phyloP scores from a whole-genome alignment of 805 yeast genomes.

The Kuraishia capsulata region DNA sequence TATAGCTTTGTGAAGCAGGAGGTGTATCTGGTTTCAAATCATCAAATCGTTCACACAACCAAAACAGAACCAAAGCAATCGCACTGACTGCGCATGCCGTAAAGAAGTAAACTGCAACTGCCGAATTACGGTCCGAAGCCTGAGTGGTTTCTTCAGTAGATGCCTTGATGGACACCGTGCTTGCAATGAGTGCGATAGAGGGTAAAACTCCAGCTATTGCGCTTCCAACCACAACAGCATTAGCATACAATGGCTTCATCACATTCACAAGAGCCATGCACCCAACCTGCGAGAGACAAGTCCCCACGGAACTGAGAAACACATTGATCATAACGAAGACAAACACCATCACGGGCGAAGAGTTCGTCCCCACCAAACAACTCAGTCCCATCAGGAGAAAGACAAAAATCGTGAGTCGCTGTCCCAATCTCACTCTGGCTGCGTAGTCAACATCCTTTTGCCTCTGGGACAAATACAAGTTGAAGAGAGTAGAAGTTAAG shows the following conservation, averaged over 20 bases:
- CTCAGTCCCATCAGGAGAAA: slow-evolving; percentile 51
- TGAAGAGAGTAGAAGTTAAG: slow-evolving; percentile 49
- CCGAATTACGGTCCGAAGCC: slow-evolving; percentile 6
- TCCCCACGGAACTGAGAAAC: slow-evolving; percentile 58
- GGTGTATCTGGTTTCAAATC: slow-evolving; percentile 7
- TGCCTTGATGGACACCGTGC: slow-evolving; percentile 28
- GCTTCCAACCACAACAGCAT: slow-evolving; percentile 91
- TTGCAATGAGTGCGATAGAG: slow-evolving; percentile 53
- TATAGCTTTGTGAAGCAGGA: background rate
- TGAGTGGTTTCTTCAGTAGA: background rate
- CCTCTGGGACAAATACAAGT: slow-evolving; percentile 51
- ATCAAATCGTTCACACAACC: slow-evolving; percentile 14
- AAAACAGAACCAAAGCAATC: slow-evolving; percentile 7
- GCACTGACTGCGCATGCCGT: slow-evolving; percentile 11
- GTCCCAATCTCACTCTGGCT: slow-evolving; percentile 51
- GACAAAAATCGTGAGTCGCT: slow-evolving; percentile 42
- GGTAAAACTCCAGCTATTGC: slow-evolving; percentile 93
- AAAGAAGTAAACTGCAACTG: slow-evolving; percentile 26
- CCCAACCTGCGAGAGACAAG: slow-evolving; percentile 84
- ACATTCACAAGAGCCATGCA: slow-evolving; percentile 79
- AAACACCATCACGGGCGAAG: slow-evolving; percentile 37
- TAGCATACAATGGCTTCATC: slow-evolving; percentile 69
- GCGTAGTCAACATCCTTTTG: slow-evolving; percentile 55
- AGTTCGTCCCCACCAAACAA: slow-evolving; percentile 23
- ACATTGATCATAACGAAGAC: slow-evolving; percentile 53